These are phyloP conservation scores for Lotus japonicus DNA, from an alignment of 306 rosid genomes.

Conservation along the genomic window DNA sequence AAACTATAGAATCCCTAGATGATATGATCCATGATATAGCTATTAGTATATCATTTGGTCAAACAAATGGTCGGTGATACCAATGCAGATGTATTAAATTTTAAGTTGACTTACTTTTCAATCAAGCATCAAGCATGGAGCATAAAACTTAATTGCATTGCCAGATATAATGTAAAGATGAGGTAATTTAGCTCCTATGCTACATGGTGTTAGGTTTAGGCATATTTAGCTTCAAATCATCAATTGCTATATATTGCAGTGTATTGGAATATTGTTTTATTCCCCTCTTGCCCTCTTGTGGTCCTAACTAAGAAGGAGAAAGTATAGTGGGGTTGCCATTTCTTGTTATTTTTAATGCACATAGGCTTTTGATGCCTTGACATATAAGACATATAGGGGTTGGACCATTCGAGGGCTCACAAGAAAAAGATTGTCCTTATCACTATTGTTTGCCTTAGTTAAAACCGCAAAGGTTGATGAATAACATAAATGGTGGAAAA, in stretches of 20 bases:
- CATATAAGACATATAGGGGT: neutral
- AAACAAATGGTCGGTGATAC: neutral
- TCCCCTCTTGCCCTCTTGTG: neutral
- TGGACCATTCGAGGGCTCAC: conserved; percentile 13
- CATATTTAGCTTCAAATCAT: neutral
- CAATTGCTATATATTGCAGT: neutral
- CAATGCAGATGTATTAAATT: neutral
- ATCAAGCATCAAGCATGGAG: conserved; percentile 10
- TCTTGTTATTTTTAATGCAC: conserved; percentile 2
- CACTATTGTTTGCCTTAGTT: neutral
- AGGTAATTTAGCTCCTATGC: neutral
- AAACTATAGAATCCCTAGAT: neutral
- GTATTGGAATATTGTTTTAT: neutral
- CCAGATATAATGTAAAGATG: neutral
- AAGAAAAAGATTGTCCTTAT: conserved; percentile 5
- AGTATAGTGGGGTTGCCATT: conserved; percentile 16
- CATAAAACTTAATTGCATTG: neutral
- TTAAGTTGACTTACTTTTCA: neutral
- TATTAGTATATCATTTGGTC: conserved; percentile 17
- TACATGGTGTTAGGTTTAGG: neutral
- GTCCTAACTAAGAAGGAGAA: neutral
- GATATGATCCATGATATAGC: neutral
- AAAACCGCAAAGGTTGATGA: neutral
- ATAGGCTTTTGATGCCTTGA: conserved; percentile 6
- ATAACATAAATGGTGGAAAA: neutral